Evolutionary conservation across 768 basidiomycete species (phyloP).

Genomic region (Boletus coccyginus): DNA sequence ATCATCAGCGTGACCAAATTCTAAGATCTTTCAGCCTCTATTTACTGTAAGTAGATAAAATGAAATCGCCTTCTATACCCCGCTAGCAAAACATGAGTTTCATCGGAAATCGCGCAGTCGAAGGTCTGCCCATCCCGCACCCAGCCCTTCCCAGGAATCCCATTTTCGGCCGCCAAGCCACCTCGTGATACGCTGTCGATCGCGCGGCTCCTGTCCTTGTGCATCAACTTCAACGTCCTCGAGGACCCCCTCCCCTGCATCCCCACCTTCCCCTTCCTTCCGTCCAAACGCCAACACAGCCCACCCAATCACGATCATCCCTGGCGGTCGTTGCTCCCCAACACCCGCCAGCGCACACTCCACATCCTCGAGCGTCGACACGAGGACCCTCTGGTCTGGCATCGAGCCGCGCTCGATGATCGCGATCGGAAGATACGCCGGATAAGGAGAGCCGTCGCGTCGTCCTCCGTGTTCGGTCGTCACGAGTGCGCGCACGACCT

Average conservation of each 20-base stretch:
- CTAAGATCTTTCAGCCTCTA: too few species aligned
- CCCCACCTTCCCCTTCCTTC: conserved; percentile 41
- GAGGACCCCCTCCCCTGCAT: conserved; percentile 62
- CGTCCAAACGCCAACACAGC: conserved; percentile 63
- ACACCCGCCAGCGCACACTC: conserved; percentile 64
- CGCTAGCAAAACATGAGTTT: too few species aligned
- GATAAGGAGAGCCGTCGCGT: conserved; percentile 62
- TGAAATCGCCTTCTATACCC: too few species aligned
- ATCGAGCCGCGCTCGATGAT: conserved; percentile 94
- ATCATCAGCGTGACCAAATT: background rate
- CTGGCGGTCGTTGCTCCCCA: conserved; percentile 90
- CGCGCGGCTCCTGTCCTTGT: conserved; percentile 17
- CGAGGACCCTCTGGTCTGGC: conserved; percentile 85
- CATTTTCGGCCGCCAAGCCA: conserved; percentile 64
- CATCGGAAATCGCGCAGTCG: background rate
- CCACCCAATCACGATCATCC: conserved; percentile 97
- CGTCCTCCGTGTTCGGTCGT: conserved; percentile 34
- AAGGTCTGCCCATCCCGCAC: conserved; percentile 37
- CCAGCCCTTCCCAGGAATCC: conserved; percentile 65
- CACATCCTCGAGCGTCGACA: conserved; percentile 73
- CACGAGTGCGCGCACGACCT: conserved; percentile 65
- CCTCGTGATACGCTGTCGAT: conserved; percentile 42
- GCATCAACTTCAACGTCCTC: conserved; percentile 47
- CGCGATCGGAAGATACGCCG: conserved; percentile 76
- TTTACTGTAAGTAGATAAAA: too few species aligned